phyloP scores from a whole-genome alignment of 305 asterid species.

The Fraxinus albicans region DNA sequence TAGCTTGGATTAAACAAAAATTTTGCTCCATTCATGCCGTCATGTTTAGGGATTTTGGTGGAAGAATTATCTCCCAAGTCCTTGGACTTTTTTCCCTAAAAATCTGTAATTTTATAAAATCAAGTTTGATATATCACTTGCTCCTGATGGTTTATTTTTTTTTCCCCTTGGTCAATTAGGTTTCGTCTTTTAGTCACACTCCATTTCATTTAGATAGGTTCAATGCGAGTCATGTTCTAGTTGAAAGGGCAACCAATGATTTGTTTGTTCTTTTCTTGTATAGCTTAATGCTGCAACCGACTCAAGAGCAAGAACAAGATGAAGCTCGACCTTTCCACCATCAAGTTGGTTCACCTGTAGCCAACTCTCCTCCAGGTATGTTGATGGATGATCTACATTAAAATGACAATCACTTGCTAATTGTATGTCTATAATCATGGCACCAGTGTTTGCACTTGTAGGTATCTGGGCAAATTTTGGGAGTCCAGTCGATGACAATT shows the following conservation, averaged over 20 bases:
- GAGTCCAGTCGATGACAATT: slow-evolving; percentile 72
- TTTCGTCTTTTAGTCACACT: background rate
- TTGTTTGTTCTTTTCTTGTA: slow-evolving; percentile 27
- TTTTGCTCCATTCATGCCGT: background rate
- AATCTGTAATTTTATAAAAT: background rate
- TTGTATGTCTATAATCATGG: slow-evolving; percentile 15
- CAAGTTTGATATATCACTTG: background rate
- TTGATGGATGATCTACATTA: background rate
- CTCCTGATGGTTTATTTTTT: background rate
- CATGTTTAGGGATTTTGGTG: background rate
- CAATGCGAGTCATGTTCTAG: background rate
- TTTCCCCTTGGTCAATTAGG: background rate
- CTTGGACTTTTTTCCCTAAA: background rate
- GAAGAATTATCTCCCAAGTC: background rate
- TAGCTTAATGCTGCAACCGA: slow-evolving; percentile 80
- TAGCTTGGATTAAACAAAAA: background rate
- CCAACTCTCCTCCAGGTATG: slow-evolving; percentile 88
- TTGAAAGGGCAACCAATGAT: background rate
- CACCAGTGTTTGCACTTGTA: slow-evolving; percentile 23
- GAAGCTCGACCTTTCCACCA: slow-evolving; percentile 60
- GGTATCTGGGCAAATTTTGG: slow-evolving; percentile 86
- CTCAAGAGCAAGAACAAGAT: slow-evolving; percentile 81
- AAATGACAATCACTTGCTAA: background rate
- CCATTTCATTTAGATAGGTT: background rate
- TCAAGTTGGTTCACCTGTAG: slow-evolving; percentile 80